A percentile compares a stretch with the other conserved stretches of the same genome.
These are phyloP conservation scores for Trametes sanguinea DNA, from an alignment of 768 basidiomycete genomes.

Conservation along the genomic window DNA sequence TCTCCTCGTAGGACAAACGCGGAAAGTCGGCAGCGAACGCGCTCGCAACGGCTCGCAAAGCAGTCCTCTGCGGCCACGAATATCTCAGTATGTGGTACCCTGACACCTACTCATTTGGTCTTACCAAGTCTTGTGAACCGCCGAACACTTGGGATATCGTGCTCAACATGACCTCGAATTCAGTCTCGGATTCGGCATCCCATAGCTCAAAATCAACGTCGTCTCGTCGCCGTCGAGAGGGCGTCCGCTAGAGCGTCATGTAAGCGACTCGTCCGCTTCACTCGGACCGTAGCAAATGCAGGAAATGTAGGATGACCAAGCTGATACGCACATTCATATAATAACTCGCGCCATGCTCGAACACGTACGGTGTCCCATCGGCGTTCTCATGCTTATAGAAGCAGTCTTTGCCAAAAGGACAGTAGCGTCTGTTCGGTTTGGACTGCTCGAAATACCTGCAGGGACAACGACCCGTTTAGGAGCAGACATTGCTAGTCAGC, in stretches of 20 bases:
- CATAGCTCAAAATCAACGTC: neutral
- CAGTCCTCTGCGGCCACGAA: neutral
- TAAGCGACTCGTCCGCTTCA: neutral
- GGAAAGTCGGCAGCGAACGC: neutral
- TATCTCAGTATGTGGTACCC: neutral
- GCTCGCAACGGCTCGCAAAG: neutral
- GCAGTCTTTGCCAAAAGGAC: slow-evolving; percentile 81
- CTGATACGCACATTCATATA: slow-evolving; percentile 19
- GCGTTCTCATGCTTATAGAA: slow-evolving; percentile 73
- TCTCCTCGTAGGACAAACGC: neutral
- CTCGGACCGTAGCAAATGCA: neutral
- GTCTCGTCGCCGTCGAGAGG: neutral
- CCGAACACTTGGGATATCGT: slow-evolving; percentile 5
- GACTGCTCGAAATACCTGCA: slow-evolving; percentile 65
- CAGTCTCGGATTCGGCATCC: neutral
- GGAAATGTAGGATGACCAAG: neutral
- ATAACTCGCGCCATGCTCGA: slow-evolving; percentile 46
- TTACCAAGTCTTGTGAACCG: neutral
- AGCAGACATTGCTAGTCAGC: neutral
- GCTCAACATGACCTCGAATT: slow-evolving; percentile 1
- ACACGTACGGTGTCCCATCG: slow-evolving; percentile 64
- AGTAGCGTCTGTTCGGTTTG: slow-evolving; percentile 50
- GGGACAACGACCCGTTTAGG: neutral
- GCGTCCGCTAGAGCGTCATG: neutral
- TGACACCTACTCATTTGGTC: neutral